phyloP scores from a whole-genome alignment of 352 stramenopile species.

The Globisporangium yorkense region DNA sequence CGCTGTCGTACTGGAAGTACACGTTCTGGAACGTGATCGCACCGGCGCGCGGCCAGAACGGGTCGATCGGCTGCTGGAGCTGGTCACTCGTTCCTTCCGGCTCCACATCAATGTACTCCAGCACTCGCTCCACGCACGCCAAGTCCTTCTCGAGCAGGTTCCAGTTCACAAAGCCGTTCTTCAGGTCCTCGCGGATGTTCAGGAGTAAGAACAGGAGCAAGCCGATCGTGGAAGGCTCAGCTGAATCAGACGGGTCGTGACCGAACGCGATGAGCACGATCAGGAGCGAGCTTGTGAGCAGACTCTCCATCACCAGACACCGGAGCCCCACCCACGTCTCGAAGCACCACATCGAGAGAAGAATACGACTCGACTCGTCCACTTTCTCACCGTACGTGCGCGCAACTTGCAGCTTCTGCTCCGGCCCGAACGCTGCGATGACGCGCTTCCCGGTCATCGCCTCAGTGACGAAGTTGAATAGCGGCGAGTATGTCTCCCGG shows the following conservation, averaged over 20 bases:
- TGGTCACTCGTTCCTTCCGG: conserved; percentile 4
- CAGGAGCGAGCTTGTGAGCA: conserved; percentile 30
- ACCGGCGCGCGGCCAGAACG: conserved; percentile 22
- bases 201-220: conserved; percentile 42
- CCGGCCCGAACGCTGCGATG: conserved; percentile 29
- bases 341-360: conserved; percentile 29
- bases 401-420: conserved; percentile 25
- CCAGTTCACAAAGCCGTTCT: conserved; percentile 19
- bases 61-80: conserved; percentile 14
- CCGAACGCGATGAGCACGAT: conserved; percentile 27
- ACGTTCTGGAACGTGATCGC: conserved; percentile 28
- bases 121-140: conserved; percentile 28
- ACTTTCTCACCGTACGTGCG: conserved; percentile 24
- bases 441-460: conserved; percentile 26
- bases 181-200: conserved; percentile 22
- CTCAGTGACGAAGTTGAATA: conserved; percentile 38
- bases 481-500: conserved; percentile 27
- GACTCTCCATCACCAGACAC: conserved; percentile 25
- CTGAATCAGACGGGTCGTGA: conserved; percentile 12
- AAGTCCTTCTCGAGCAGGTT: conserved; percentile 31
- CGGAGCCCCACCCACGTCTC: conserved; percentile 26
- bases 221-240: conserved; percentile 19
- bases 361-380: conserved; percentile 27
- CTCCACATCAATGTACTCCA: conserved; percentile 26
- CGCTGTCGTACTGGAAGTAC: conserved; percentile 21